Conservation (phyloP, 1,284 basidiomycete species). For the Ganoderma lingzhi region DNA sequence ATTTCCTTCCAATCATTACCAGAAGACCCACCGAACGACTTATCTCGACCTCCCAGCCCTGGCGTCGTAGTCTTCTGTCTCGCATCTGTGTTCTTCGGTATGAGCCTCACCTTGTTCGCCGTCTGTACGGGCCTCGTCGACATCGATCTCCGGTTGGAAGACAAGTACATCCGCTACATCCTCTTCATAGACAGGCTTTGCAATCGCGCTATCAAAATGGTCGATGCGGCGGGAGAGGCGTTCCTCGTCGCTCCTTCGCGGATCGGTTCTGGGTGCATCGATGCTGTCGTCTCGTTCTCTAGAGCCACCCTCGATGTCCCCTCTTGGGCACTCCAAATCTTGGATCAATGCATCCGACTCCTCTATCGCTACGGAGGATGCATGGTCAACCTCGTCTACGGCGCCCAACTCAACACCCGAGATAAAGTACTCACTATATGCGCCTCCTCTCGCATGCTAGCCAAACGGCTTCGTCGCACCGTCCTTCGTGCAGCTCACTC, state of each 20-base stretch:
- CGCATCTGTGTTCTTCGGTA: neutral
- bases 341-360: neutral
- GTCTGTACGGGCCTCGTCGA: neutral
- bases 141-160: neutral
- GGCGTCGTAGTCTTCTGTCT: neutral
- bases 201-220: neutral
- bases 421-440: neutral
- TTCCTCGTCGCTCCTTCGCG: neutral
- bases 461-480: neutral
- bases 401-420: neutral
- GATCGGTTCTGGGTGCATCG: neutral
- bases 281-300: neutral
- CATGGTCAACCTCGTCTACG: neutral
- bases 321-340: neutral
- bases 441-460: neutral
- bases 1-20: neutral
- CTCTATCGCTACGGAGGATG: neutral
- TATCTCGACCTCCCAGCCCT: neutral
- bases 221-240: neutral
- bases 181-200: neutral
- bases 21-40: neutral
- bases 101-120: neutral
- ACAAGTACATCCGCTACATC: neutral
- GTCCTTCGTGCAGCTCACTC: neutral
- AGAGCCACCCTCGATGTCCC: too few relatives aligned